Base-by-base conservation (phyloP, 2,329 filamentous ascomycete species). In the Penicillium sumatraense region DNA sequence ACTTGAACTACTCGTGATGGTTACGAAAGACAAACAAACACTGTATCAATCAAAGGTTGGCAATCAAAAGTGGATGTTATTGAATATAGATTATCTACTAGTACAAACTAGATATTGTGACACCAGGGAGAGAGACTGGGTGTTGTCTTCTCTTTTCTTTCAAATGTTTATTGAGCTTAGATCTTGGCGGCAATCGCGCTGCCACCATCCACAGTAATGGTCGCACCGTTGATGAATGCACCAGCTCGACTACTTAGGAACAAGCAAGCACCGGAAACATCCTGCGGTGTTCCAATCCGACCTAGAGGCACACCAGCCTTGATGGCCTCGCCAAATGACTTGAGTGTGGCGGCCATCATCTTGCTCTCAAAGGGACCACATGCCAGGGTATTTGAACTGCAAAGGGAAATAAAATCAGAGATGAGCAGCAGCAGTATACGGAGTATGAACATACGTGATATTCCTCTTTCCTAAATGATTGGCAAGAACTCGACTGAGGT, bases 241-340 rank as follows among this genome's bases (percentile, higher is more conserved):
- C 89, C 89, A 1, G 89, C 89, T 51, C 83, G 78, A 64, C 87
- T 89, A 35, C 82, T 80, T 68, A 92, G 72, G 73, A 88, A 92
- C 53, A 92, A 73, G 68, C 88, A 90, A 10, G 88, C 81, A 0
- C 89, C 89, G 0, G 88, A 88, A 3, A 90, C 86, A 70, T 92
- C 89, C 68, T 86, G 75, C 0, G 86, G 83, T 16, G 75, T 81
- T 0, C 89, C 89, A 63, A 91, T 89, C 27, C 89, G 76, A 0
- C 84, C 82, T 61, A 91, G 67, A 9, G 89, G 89, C 56, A 89
- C 86, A 3, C 85, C 81, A 0, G 72, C 75, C 40, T 79, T 74
- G 18, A 85, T 73, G 2, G 73, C 72, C 36, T 83, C 80, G 48
- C 75, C 74, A 51, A 77, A 82, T 51, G 78, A 76, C 27, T 80